A percentile compares a stretch with the other conserved stretches of the same genome.
Conservation (phyloP, 192 early-diverging fungal species). For the Coemansia sp. region DNA sequence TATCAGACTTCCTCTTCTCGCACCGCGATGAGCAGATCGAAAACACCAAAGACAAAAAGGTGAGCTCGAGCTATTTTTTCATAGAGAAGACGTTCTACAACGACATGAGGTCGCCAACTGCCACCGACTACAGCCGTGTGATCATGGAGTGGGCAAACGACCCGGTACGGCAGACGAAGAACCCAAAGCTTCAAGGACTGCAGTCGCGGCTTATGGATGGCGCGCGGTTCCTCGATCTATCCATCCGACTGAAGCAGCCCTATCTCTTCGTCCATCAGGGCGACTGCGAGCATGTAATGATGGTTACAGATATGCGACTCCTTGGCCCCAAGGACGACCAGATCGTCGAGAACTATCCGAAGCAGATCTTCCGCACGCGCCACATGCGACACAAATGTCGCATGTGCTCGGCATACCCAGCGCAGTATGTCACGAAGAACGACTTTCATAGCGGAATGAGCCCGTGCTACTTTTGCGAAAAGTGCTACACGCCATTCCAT, state of each 20-base stretch:
- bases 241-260: conserved; percentile 62
- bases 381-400: conserved; percentile 59
- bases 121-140: conserved; percentile 65
- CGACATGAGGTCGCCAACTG: conserved; percentile 62
- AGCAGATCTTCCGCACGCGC: conserved; percentile 56
- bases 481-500: conserved; percentile 72
- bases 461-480: conserved; percentile 68
- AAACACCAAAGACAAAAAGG: conserved; percentile 59
- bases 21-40: conserved; percentile 37
- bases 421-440: conserved; percentile 65
- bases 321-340: conserved; percentile 57
- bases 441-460: conserved; percentile 69
- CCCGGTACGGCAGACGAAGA: conserved; percentile 48
- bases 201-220: conserved; percentile 61
- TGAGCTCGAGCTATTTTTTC: conserved; percentile 67
- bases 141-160: conserved; percentile 72
- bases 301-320: conserved; percentile 63
- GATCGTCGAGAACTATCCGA: conserved; percentile 56
- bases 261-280: conserved; percentile 80
- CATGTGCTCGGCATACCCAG: conserved; percentile 62
- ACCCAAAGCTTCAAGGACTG: conserved; percentile 53
- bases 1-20: conserved; percentile 62
- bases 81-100: conserved; percentile 76
- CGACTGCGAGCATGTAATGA: conserved; percentile 72
- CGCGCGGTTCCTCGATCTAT: conserved; percentile 61